Percentiles rank a stretch among this genome's conserved stretches.
phyloP scores from a whole-genome alignment of 306 rosid genomes.

The Medicago lupulina region DNA sequence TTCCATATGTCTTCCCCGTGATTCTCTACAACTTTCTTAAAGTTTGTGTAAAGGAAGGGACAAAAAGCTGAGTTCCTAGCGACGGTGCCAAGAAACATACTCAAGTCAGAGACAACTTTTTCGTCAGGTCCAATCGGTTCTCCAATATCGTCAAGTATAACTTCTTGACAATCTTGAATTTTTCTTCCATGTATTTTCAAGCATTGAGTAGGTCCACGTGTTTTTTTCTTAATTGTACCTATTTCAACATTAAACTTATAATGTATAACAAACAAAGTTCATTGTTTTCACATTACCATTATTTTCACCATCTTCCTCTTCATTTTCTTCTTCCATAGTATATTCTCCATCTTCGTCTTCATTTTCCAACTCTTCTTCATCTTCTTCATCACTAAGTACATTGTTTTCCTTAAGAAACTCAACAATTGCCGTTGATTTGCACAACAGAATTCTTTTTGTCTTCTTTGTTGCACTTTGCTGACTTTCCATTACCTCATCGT shows the following conservation, averaged over 20 bases:
- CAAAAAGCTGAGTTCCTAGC: background rate
- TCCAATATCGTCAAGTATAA: background rate
- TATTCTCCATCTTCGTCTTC: too few species aligned
- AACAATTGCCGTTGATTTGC: background rate
- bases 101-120: background rate
- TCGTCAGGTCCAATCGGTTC: background rate
- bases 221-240: background rate
- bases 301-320: too few species aligned
- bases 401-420: background rate
- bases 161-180: background rate
- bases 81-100: background rate
- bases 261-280: too few species aligned
- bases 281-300: too few species aligned
- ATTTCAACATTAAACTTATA: too few species aligned
- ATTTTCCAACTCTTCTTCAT: too few species aligned
- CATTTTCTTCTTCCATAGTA: too few species aligned
- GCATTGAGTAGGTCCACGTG: background rate
- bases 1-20: background rate
- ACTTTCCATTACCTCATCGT: background rate
- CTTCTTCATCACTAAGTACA: too few species aligned
- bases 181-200: background rate
- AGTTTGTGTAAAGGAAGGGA: background rate
- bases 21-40: background rate
- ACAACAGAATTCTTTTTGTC: background rate
- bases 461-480: background rate